Base-by-base conservation (phyloP, 257 asterid species). In the Thymus mandschuricus region DNA sequence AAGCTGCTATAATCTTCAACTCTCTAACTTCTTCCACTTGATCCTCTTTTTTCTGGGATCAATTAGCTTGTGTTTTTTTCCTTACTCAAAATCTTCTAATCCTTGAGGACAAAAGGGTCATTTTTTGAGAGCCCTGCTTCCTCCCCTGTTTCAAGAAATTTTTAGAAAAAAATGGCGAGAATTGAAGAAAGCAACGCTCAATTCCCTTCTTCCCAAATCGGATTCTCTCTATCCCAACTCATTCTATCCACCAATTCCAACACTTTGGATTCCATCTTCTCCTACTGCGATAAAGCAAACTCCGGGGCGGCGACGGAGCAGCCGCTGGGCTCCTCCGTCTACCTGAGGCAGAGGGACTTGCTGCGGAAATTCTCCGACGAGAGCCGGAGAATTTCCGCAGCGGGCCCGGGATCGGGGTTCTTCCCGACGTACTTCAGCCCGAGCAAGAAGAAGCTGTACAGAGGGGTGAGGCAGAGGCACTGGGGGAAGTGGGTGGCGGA, bases 401-500 rank as follows among this genome's bases (percentile, higher is more conserved):
- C 41, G 4, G 4, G 21, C 21, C 21, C 38, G 2, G 41, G 63
- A 15, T 76, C 76, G 64, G 61, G 70, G 15, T 76, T 62, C 41
- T 30, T 66, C 13, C 85, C 44, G n/a, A 84, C 79, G 10, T 80
- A 76, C 34, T 71, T 72, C 63, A 74, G 78, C 74, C 81, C 89
- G n/a, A 68, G 68, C 74, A 92, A 86, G 94, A 88, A 87, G 27
- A 95, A 95, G 76, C 81, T 95, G 0, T 95, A 95, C 79, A 76
- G 99, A 40, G 99, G 99, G 0, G 98, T 95, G n/a, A 76, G 99
- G 74, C 98, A 95, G 83, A 81, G 99, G 85, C 98, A 95, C 68
- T 95, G 99, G 99, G 98, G 99, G 1, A 95, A 88, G 56, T 95
- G 99, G 99, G 99, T 95, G 9, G 98, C 99, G 4, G 99, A 95